A percentile compares a stretch with the other conserved stretches of the same genome.
These are phyloP conservation scores for Amylocystis lapponica DNA, from an alignment of 768 basidiomycete genomes.

Conservation along the genomic window DNA sequence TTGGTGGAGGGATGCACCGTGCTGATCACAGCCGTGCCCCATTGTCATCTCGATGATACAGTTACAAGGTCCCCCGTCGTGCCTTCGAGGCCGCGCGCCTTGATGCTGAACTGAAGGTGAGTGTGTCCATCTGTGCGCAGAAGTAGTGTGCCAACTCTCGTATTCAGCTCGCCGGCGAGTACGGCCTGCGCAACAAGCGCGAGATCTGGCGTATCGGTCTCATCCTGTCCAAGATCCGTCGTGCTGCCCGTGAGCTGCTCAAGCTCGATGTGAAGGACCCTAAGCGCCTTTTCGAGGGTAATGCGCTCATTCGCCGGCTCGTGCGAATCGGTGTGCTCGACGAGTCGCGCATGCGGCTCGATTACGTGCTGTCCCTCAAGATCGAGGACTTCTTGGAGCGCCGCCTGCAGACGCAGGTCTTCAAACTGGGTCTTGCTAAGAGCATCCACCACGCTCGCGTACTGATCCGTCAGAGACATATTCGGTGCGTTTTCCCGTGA, in stretches of 20 bases:
- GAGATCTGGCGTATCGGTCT: slow-evolving; percentile 99
- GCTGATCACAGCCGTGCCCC: slow-evolving; percentile 67
- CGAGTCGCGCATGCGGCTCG: slow-evolving; percentile 97
- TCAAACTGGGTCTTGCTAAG: slow-evolving; percentile 98
- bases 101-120: slow-evolving; percentile 98
- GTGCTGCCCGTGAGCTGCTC: slow-evolving; percentile 99
- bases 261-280: slow-evolving; percentile 99
- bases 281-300: slow-evolving; percentile 99
- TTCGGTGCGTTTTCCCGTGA: slow-evolving; percentile 59
- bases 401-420: slow-evolving; percentile 97
- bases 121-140: slow-evolving; percentile 1
- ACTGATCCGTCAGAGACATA: slow-evolving; percentile 96
- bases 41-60: slow-evolving; percentile 43
- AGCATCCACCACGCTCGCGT: slow-evolving; percentile 98
- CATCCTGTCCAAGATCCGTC: slow-evolving; percentile 98
- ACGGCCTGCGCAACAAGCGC: slow-evolving; percentile 99
- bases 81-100: slow-evolving; percentile 97
- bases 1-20: slow-evolving; percentile 55
- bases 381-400: slow-evolving; percentile 99
- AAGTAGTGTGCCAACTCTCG: not conserved
- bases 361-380: slow-evolving; percentile 99
- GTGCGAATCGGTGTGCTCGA: slow-evolving; percentile 99
- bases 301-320: slow-evolving; percentile 91
- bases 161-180: slow-evolving; percentile 93
- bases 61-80: slow-evolving; percentile 98